A percentile compares a stretch with the other conserved stretches of the same genome.
Evolutionary conservation across 2,329 filamentous ascomycete genomes (phyloP).

Genomic region (Monosporascus sp.): DNA sequence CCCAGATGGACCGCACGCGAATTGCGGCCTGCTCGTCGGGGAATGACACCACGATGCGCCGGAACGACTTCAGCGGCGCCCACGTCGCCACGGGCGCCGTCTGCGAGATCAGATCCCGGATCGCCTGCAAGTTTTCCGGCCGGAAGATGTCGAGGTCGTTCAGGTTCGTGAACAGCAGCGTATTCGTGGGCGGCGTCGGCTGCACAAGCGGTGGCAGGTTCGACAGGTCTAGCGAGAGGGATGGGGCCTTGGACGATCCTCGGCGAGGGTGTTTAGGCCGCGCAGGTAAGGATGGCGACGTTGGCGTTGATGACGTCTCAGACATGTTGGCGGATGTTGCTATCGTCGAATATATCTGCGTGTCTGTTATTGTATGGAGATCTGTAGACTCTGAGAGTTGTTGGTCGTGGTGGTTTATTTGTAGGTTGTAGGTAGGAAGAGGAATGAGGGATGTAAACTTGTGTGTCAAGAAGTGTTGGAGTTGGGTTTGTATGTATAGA

Average conservation of each 20-base stretch:
- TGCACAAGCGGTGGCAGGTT: constrained; percentile 62
- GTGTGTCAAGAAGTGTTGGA: not conserved
- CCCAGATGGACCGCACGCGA: constrained; percentile 64
- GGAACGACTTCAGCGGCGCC: constrained; percentile 76
- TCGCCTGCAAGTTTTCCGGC: constrained; percentile 65
- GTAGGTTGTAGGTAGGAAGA: not conserved
- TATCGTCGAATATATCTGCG: not conserved
- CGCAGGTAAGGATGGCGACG: constrained; percentile 22
- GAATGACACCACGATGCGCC: constrained; percentile 76
- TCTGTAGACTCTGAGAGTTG: not conserved
- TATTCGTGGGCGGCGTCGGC: constrained; percentile 76
- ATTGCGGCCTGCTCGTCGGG: constrained; percentile 64
- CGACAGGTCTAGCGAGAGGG: constrained; percentile 68
- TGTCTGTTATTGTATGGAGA: not conserved
- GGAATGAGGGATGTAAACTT: not conserved
- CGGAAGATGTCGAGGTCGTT: constrained; percentile 68
- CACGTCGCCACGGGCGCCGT: constrained; percentile 72
- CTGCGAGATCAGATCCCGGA: constrained; percentile 63
- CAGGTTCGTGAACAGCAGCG: constrained; percentile 78
- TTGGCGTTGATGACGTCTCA: constrained; percentile 18
- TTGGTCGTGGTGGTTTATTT: not conserved
- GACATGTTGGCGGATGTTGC: constrained; percentile 16
- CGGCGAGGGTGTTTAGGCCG: constrained; percentile 27
- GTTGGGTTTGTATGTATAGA: not conserved
- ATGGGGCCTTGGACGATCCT: constrained; percentile 37